Conservation (phyloP, 2,329 filamentous ascomycete genomes). For the Neurospora sp. region DNA sequence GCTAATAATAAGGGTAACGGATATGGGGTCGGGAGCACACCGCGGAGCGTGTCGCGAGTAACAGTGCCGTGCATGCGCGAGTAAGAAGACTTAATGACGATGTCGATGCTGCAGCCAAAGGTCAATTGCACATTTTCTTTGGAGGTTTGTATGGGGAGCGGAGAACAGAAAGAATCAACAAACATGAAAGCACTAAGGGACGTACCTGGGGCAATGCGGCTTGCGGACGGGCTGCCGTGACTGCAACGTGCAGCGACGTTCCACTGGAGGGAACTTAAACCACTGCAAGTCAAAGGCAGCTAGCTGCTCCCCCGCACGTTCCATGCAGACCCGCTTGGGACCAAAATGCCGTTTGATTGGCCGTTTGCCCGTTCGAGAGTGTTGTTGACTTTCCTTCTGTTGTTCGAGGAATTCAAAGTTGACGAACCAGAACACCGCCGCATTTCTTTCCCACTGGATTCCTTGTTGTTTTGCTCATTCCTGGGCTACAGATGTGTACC, state of each 20-base stretch:
- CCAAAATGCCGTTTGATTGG: conserved; percentile 9
- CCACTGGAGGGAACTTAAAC: not conserved
- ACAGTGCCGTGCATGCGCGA: not conserved
- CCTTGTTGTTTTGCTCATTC: not conserved
- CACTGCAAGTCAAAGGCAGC: not conserved
- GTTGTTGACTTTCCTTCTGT: conserved; percentile 1
- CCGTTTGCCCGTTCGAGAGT: conserved; percentile 2
- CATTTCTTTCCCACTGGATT: not conserved
- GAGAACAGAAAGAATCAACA: conserved; percentile 19
- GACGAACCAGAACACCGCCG: not conserved
- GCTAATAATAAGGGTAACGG: not conserved
- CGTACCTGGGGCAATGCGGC: conserved; percentile 17
- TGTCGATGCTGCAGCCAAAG: not conserved
- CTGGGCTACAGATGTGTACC: not conserved
- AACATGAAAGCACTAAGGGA: conserved; percentile 14
- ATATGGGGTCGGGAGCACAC: not conserved
- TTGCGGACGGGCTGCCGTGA: conserved; percentile 8
- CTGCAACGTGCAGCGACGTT: not conserved
- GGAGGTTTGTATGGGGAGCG: conserved; percentile 9
- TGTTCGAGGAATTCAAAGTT: not conserved
- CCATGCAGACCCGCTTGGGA: conserved; percentile 7
- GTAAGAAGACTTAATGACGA: not conserved
- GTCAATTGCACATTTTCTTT: conserved; percentile 14
- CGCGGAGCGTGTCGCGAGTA: not conserved
- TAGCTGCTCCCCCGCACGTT: conserved; percentile 13